A percentile compares a stretch with the other conserved stretches of the same genome.
Evolutionary conservation across 2,329 filamentous ascomycete genomes (phyloP).

Genomic region (Mollisia scopiformis): DNA sequence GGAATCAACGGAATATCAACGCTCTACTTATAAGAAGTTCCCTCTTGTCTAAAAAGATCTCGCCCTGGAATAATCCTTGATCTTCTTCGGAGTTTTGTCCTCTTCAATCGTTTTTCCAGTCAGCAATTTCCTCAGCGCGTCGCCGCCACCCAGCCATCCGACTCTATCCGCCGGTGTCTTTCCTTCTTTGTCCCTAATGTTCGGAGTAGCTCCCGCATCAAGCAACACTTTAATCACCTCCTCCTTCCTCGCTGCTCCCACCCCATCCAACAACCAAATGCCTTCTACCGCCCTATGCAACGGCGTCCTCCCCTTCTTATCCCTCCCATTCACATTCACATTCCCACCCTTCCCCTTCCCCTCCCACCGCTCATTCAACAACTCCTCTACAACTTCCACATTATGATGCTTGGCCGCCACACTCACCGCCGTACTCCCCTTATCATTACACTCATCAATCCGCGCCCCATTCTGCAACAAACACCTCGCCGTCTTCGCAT

Average conservation of each 20-base stretch:
- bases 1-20: not conserved
- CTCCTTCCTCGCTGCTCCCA: slow-evolving; percentile 13
- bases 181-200: slow-evolving; percentile 16
- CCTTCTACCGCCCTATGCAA: slow-evolving; percentile 26
- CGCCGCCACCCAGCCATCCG: slow-evolving; percentile 19
- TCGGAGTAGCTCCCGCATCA: slow-evolving; percentile 22
- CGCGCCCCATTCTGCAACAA: slow-evolving; percentile 18
- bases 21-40: not conserved
- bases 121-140: slow-evolving; percentile 19
- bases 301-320: slow-evolving; percentile 21
- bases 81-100: too few relatives aligned
- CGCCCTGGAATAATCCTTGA: not conserved
- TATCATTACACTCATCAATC: slow-evolving; percentile 18
- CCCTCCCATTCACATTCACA: slow-evolving; percentile 10
- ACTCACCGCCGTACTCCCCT: slow-evolving; percentile 20
- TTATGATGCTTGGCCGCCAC: slow-evolving; percentile 23
- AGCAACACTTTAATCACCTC: slow-evolving; percentile 21
- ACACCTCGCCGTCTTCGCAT: slow-evolving; percentile 11
- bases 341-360: slow-evolving; percentile 8
- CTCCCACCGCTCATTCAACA: slow-evolving; percentile 8
- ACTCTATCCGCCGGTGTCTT: slow-evolving; percentile 18
- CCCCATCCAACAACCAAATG: slow-evolving; percentile 15
- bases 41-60: not conserved
- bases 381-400: slow-evolving; percentile 12
- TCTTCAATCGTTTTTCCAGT: not conserved